A percentile compares a stretch with the other conserved stretches of the same genome.
Conservation (phyloP, 73 alveolate species). For the Effrenium voratum region DNA sequence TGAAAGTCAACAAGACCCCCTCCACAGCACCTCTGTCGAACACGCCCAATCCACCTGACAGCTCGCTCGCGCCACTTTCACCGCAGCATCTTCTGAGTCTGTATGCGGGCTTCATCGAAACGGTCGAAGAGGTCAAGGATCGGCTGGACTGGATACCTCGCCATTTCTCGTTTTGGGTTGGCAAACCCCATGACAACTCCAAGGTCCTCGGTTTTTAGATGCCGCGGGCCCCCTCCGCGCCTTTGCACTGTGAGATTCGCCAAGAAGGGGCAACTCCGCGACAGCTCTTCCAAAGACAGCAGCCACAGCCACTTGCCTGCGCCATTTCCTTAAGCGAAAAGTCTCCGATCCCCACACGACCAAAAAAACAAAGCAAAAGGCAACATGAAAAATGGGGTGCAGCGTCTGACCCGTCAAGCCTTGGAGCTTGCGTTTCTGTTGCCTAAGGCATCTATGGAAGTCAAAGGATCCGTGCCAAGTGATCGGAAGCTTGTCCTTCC, state of each 20-base stretch:
- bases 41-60: too few relatives aligned
- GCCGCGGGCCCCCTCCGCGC: neutral
- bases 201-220: neutral
- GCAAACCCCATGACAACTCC: neutral
- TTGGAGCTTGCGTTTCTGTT: too few relatives aligned
- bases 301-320: constrained; percentile 93
- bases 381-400: too few relatives aligned
- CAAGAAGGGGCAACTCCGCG: constrained; percentile 77
- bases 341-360: too few relatives aligned
- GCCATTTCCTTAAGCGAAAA: constrained; percentile 49
- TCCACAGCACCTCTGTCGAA: too few relatives aligned
- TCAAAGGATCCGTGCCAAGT: constrained; percentile 57
- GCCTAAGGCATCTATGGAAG: too few relatives aligned
- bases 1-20: too few relatives aligned
- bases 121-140: constrained; percentile 85
- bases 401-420: too few relatives aligned
- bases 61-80: too few relatives aligned
- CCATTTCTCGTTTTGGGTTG: neutral
- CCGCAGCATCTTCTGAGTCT: constrained; percentile 53
- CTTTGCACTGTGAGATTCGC: constrained; percentile 88
- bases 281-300: constrained; percentile 84
- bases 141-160: constrained; percentile 81
- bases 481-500: constrained; percentile 41
- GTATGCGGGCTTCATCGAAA: constrained; percentile 48
- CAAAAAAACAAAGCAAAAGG: too few relatives aligned